Percentiles rank a stretch among this genome's conserved stretches.
phyloP scores from a whole-genome alignment of 2,329 filamentous ascomycete species.

The Fusarium armeniacum region DNA sequence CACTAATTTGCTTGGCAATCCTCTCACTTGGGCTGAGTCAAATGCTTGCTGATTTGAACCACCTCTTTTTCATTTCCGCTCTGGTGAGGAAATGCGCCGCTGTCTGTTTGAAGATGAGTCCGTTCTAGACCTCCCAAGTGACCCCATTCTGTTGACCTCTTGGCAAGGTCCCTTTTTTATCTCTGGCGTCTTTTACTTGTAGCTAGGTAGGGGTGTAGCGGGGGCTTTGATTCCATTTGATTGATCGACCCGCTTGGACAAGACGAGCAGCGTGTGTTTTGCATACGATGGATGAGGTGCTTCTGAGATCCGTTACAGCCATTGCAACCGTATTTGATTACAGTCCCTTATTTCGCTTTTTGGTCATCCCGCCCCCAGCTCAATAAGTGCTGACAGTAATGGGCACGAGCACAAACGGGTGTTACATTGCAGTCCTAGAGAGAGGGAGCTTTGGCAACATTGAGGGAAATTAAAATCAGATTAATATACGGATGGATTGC shows the following conservation, averaged over 20 bases:
- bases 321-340: conserved; percentile 6
- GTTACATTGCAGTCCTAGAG: conserved; percentile 21
- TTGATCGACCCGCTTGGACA: conserved; percentile 34
- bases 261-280: conserved; percentile 16
- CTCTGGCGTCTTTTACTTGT: conserved; percentile 1
- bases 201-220: conserved; percentile 20
- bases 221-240: conserved; percentile 4
- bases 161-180: conserved; percentile 32
- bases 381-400: conserved; percentile 11
- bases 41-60: conserved; percentile 23
- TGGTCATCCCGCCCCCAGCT: not conserved
- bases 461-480: conserved; percentile 29
- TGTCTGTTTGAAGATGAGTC: not conserved
- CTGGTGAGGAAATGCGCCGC: conserved; percentile 17
- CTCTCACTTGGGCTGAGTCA: conserved; percentile 6
- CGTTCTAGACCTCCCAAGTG: conserved; percentile 36
- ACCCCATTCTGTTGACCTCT: conserved; percentile 15
- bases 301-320: not conserved
- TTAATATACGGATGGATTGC: not conserved
- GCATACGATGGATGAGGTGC: conserved; percentile 19
- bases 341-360: not conserved
- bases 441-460: conserved; percentile 6
- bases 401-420: conserved; percentile 2
- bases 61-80: conserved; percentile 17
- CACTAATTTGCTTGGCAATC: conserved; percentile 22